Percentiles rank a stretch among this genome's conserved stretches.
phyloP scores from a whole-genome alignment of 2,329 filamentous ascomycete genomes.

The Pseudogymnoascus sp. region DNA sequence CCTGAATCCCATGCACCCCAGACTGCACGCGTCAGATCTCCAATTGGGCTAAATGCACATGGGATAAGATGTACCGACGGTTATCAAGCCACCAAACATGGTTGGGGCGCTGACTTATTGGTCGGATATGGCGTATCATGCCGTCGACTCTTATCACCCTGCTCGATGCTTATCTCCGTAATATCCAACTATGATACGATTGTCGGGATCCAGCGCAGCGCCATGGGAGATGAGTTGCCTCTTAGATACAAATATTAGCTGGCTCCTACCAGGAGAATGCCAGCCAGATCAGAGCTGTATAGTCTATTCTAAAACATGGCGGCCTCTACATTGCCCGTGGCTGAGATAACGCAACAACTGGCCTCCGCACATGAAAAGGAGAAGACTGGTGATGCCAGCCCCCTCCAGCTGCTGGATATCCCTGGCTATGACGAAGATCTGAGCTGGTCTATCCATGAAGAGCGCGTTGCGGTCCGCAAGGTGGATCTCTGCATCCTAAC shows the following conservation, averaged over 20 bases:
- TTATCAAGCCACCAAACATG: background rate
- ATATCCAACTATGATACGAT: background rate
- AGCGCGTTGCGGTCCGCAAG: conserved; percentile 1
- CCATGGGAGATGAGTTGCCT: background rate
- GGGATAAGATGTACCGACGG: background rate
- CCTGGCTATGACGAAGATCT: conserved; percentile 8
- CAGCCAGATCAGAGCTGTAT: background rate
- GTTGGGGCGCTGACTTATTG: background rate
- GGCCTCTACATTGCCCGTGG: conserved; percentile 28
- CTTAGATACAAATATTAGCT: background rate
- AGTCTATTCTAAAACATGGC: background rate
- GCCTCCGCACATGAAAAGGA: background rate
- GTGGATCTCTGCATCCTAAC: conserved; percentile 9
- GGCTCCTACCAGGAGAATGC: background rate
- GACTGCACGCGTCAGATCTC: background rate
- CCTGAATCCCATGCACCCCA: background rate
- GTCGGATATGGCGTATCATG: background rate
- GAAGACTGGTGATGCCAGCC: background rate
- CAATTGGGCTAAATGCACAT: background rate
- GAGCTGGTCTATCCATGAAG: background rate
- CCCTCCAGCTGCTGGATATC: background rate
- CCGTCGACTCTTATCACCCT: background rate
- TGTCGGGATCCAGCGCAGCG: background rate
- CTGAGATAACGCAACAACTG: conserved; percentile 29
- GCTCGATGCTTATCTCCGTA: background rate